These are phyloP conservation scores for Pseudogymnoascus sp. DNA, from an alignment of 2,329 filamentous ascomycete genomes.

Conservation along the genomic window DNA sequence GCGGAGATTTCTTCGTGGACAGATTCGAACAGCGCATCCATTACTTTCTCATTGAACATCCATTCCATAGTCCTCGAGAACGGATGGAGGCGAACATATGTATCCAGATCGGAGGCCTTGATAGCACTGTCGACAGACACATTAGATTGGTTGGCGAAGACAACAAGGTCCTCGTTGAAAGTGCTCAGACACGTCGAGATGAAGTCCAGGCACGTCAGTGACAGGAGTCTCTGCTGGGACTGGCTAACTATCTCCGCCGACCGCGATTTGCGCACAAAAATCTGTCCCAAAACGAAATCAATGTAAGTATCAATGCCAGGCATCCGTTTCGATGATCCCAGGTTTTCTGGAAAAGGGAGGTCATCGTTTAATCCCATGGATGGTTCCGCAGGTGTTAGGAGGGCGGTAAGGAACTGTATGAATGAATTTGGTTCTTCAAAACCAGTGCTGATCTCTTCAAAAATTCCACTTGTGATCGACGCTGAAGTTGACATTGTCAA, in stretches of 20 bases:
- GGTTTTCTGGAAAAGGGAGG: slow-evolving; percentile 77
- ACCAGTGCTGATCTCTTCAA: slow-evolving; percentile 65
- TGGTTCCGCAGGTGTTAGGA: slow-evolving; percentile 59
- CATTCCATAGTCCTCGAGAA: slow-evolving; percentile 96
- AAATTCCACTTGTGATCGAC: slow-evolving; percentile 54
- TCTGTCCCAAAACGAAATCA: slow-evolving; percentile 77
- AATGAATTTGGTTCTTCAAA: slow-evolving; percentile 86
- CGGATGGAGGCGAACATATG: slow-evolving; percentile 81
- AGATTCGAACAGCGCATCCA: slow-evolving; percentile 67
- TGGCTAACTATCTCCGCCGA: slow-evolving; percentile 51
- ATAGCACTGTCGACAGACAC: slow-evolving; percentile 69
- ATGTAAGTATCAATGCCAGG: slow-evolving; percentile 88
- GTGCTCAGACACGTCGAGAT: slow-evolving; percentile 68
- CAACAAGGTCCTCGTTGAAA: slow-evolving; percentile 90
- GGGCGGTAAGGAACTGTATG: slow-evolving; percentile 63
- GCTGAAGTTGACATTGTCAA: slow-evolving; percentile 16
- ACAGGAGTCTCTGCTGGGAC: slow-evolving; percentile 63
- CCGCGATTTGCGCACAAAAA: slow-evolving; percentile 60
- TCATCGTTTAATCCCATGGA: slow-evolving; percentile 59
- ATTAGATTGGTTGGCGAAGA: slow-evolving; percentile 66
- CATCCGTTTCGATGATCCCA: slow-evolving; percentile 69
- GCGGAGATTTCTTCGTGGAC: slow-evolving; percentile 69
- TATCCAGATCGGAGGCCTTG: slow-evolving; percentile 62
- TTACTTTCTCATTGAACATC: slow-evolving; percentile 89
- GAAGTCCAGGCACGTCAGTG: slow-evolving; percentile 76